Base-by-base conservation (phyloP, 306 rosid species). In the Quercus engelmannii region DNA sequence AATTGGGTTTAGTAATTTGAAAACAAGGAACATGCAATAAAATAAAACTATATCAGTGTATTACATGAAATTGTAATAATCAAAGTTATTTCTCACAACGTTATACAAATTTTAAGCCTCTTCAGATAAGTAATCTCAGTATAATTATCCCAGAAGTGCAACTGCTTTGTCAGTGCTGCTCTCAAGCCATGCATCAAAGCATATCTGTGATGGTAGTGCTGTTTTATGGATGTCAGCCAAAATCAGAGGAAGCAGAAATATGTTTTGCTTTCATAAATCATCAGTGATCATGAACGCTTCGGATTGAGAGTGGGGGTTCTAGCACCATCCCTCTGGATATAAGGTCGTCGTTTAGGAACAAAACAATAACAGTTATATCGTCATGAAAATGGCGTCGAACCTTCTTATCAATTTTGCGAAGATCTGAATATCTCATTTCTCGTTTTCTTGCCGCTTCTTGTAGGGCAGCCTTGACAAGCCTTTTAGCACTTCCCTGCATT, bases 371-470 rank as follows among this genome's bases (percentile, higher is more conserved):
- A 61, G 90, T 87, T 81, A 92, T 92, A 78, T 92, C 95, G 46
- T 92, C 97, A 17, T 92, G 97, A 76, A 92, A 89, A 89, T 92
- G 97, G 56, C 97, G 95, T 26, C 97, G 90, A 55, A 90, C 93
- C 76, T 92, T 89, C 95, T 87, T 92, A 88, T 89, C 97, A 55
- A 92, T 87, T 77, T 88, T 88, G 13, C 89, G 84, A 10, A 92
- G 97, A 80, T 92, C 97, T 26, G 94, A 89, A 74, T 88, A 91
- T 38, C 98, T 82, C 97, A 91, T 90, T 77, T 93, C 98, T 78
- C 98, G 88, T 79, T 93, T 93, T 72, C 93, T 88, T 10, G 98
- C 98, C 14, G 98, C 98, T 85, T 93, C 97, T 21, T 93, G 97
- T 52, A 93, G 86, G 74, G 98, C 98, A 20, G 94, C 94, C 92